These are phyloP conservation scores for Lathyrus tuberosus DNA, from an alignment of 306 rosid species.

Conservation along the genomic window DNA sequence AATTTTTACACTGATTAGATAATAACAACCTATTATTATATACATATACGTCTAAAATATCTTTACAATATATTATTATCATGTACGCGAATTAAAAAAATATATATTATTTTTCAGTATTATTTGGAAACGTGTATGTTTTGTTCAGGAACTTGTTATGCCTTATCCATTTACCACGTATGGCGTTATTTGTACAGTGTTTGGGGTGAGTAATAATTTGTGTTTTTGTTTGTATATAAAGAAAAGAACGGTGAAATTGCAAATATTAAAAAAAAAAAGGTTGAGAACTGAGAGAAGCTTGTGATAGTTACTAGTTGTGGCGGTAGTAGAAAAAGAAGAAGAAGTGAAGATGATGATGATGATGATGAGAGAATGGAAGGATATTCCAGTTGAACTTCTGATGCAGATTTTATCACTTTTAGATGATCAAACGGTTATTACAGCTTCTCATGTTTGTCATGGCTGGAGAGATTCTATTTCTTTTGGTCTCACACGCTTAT, in stretches of 20 bases:
- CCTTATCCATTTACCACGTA: constrained; percentile 15
- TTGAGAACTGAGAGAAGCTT: constrained; percentile 52
- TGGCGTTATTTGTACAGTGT: neutral
- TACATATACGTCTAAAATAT: neutral
- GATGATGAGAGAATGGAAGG: constrained; percentile 67
- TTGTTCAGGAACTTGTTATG: neutral
- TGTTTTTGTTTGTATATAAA: neutral
- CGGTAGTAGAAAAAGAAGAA: constrained; percentile 41
- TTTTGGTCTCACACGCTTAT: constrained; percentile 65
- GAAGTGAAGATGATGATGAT: constrained; percentile 38
- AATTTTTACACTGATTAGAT: no score
- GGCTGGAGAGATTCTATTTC: constrained; percentile 83
- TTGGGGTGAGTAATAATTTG: neutral
- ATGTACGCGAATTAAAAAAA: neutral
- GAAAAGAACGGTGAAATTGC: constrained; percentile 5
- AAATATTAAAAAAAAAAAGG: constrained; percentile 55
- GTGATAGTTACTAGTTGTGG: constrained; percentile 27
- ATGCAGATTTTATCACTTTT: constrained; percentile 69
- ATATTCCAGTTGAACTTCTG: constrained; percentile 88
- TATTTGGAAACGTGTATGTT: neutral
- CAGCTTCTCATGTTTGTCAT: constrained; percentile 77
- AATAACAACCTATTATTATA: neutral
- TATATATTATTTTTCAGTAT: neutral
- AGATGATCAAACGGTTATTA: constrained; percentile 68
- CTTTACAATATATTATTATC: neutral